Percentiles rank a stretch among this genome's conserved stretches.
These are phyloP conservation scores for Pseudisothecium myosuroides DNA, from an alignment of 225 moss, liverwort and hornwort species.

Conservation along the genomic window DNA sequence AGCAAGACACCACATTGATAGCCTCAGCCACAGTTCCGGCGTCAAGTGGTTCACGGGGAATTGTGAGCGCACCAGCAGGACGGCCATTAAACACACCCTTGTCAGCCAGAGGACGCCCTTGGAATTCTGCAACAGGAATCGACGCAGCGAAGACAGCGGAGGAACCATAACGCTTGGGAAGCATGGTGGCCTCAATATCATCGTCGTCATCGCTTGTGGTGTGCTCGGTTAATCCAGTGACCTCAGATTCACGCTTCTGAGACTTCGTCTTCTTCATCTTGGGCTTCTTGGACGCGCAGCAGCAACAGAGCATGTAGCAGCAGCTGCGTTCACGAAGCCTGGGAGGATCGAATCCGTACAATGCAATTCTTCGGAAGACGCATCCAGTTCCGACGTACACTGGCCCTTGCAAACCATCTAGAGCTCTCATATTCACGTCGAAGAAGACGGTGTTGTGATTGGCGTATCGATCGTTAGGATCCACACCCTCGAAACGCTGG, in stretches of 20 bases:
- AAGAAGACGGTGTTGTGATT: slow-evolving; percentile 76
- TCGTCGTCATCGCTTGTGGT: slow-evolving; percentile 57
- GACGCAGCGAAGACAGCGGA: slow-evolving; percentile 62
- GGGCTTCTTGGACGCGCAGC: slow-evolving; percentile 24
- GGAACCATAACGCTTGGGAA: slow-evolving; percentile 72
- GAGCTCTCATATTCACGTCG: slow-evolving; percentile 67
- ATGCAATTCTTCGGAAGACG: slow-evolving; percentile 55
- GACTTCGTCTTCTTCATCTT: slow-evolving; percentile 19
- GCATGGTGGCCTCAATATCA: slow-evolving; percentile 50
- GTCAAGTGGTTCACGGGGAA: slow-evolving; percentile 80
- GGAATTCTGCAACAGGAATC: slow-evolving; percentile 69
- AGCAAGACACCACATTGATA: slow-evolving; percentile 89
- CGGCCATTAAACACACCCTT: slow-evolving; percentile 65
- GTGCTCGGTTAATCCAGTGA: slow-evolving; percentile 34
- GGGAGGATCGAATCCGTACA: slow-evolving; percentile 73
- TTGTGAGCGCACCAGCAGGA: slow-evolving; percentile 61
- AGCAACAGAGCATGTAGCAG: slow-evolving; percentile 28
- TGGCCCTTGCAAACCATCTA: slow-evolving; percentile 70
- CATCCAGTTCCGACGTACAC: slow-evolving; percentile 78
- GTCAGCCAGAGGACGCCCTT: slow-evolving; percentile 64
- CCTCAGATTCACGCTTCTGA: slow-evolving; percentile 33
- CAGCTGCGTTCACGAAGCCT: slow-evolving; percentile 19
- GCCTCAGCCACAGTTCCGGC: slow-evolving; percentile 85
- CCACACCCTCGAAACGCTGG: slow-evolving; percentile 78
- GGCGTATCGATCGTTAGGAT: slow-evolving; percentile 74